Evolutionary conservation across 192 early-diverging fungal species (phyloP), one percentile per base, ranked within the genome.

Genomic region (Gorgonomyces haynaldii): DNA sequence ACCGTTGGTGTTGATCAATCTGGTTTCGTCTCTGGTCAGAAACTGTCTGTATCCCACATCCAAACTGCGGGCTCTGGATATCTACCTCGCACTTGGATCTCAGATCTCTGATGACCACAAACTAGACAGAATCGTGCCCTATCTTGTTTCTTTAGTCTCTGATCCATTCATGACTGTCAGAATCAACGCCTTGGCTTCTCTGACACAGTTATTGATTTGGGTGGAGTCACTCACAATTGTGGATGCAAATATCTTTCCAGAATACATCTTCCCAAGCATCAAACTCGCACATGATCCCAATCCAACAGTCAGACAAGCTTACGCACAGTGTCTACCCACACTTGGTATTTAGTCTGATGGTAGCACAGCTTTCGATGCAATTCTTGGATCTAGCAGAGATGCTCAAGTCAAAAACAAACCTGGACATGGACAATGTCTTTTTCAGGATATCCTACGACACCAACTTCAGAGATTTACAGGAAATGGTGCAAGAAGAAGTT

Each of bases 171-270:
- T 68, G 8, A 29, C 74, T 7, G 83, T 88, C 4, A 56, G 79
- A 27, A 72, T 76, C 0, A 78, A 56, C 54, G 67, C 85, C 0
- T 50, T 89, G 26, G 72, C 70, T 38, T 75, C 66, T 4, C 56
- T 88, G 17, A 76, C 83, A 1, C 73, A 86, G 56, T 51, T 89
- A 59, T 82, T 88, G 63, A 26, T 61, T 69, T n/a, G 74, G 39
- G 76, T 94, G 21, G 76, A 83, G 23, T 76, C 69, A 1, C 69
- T 94, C 15, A 81, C 87, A 23, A 74, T 85, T 0, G 75, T 79
- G 30, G 88, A 94, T 57, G 83, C 81, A 27, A 81, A 78, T 12
- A 81, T 96, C 8, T 96, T 94, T 45, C 84, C 82, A 23, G 93
- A 94, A 50, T 94, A 91, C 50, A 75, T 96, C 19, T 61, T 90